Evolutionary conservation across 768 basidiomycete species (phyloP), one percentile per base, ranked within the genome.

Genomic region (Tylopilus balloui): DNA sequence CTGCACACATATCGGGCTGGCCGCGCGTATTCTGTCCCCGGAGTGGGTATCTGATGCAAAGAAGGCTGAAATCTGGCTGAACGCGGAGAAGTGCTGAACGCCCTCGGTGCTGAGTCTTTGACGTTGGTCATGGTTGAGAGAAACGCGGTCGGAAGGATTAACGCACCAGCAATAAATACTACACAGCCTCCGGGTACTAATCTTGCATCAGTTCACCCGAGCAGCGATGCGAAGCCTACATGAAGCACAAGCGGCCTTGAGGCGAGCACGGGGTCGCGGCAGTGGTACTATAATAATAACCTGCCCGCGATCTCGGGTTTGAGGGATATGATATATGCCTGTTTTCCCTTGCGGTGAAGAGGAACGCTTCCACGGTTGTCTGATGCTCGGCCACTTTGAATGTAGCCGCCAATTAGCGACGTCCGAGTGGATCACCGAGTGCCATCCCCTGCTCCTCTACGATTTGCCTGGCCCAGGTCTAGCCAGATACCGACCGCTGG

Each of bases 21-120:
- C 11, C 68, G 68, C 42, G 67, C 60, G 14, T 60, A 45, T 21
- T 58, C 58, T 25, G 54, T 46, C 10, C 62, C 69, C 13, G 74
- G 73, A 2, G 76, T 66, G 13, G 80, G 80, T 55, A 81, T 79
- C 23, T 75, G 63, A 43, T 79, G 69, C 2, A 73, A 71, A 2
- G 76, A 73, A 38, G 74, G 73, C 48, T 69, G 71, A 56, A 73
- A 76, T 50, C 67, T 66, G 43, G 66, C 63, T 1, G 71, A 72
- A 21, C 51, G 48, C 5, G 57, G 59, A 24, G 48, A 42, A 20
- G 15, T 17, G n/a, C 19, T 38, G 9, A 42, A 36, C 15, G 41
- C 3, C 11, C 25, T 9, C 34, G 43, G 39, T 12, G 23, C 44
- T 3, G 47, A 34, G 3, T 10, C 20, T 11, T 48, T 13, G 19